Base-by-base conservation (phyloP, 371 early-diverging fungal species). In the Chytridiales sp. region DNA sequence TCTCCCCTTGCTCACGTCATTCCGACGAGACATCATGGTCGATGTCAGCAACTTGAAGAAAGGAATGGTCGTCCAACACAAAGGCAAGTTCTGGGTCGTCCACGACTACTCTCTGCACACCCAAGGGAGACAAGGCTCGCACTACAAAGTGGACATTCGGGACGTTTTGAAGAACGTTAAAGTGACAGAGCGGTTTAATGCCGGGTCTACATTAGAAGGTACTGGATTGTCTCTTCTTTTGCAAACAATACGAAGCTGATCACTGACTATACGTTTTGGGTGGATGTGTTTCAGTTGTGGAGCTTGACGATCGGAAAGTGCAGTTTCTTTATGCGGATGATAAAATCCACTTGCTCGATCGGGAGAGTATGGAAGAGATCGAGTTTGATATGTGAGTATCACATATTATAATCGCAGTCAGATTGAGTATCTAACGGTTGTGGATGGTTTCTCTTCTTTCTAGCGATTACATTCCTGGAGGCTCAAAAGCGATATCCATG, bases 321-420 rank as follows among this genome's bases (percentile, higher is more conserved):
- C 88, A 88, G 71, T 89, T 78, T 56, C 69, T 93, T 34, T 93
- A 93, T 66, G 66, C 70, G 19, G 83, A 75, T 44, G 86, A 79
- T 24, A 66, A 72, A 32, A 56, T 86, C 30, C 87, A 91, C 55
- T 68, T 90, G 49, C 66, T 93, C 61, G 80, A 91, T 55, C 77
- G 80, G 40, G 82, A 83, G 44, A 81, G 83, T 0, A 86, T 79
- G 67, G 91, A 91, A 56, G 89, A 90, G 74, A 75, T 86, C 38
- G 81, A 83, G 31, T 68, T 90, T 61, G 66, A 77, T 1, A 54
- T 73, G 26, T 72, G n/a, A n/a, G n/a, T n/a, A n/a, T n/a, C n/a
- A n/a, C n/a, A n/a, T n/a, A n/a, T n/a, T n/a, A n/a, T n/a, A n/a
- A n/a, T n/a, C n/a, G n/a, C n/a, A n/a, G n/a, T n/a, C n/a, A n/a